These are phyloP conservation scores for Tothia fuscella DNA, from an alignment of 2,329 filamentous ascomycete species.

Conservation along the genomic window DNA sequence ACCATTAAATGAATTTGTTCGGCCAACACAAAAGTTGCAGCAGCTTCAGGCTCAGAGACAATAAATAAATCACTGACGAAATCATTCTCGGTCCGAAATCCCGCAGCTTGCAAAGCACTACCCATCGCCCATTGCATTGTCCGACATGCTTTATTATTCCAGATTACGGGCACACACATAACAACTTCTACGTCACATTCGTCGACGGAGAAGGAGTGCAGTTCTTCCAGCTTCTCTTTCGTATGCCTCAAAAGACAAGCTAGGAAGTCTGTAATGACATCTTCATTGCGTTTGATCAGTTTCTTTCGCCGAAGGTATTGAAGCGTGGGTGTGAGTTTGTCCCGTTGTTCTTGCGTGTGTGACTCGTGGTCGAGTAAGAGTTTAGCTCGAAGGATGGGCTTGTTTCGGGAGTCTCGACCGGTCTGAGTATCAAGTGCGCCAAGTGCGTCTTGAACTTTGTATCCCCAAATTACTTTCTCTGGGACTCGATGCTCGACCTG, in stretches of 20 bases:
- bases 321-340: background rate
- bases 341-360: background rate
- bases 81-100: conserved; percentile 8
- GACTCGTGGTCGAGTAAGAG: background rate
- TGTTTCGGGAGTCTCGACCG: too few species aligned
- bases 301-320: background rate
- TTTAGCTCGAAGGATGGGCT: too few species aligned
- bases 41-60: conserved; percentile 17
- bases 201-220: background rate
- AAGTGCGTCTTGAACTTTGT: too few species aligned
- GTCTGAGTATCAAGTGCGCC: too few species aligned
- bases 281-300: background rate
- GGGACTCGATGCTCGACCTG: too few species aligned
- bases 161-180: conserved; percentile 16
- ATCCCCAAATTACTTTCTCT: too few species aligned
- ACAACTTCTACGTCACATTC: conserved; percentile 12
- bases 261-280: background rate
- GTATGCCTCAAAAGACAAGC: background rate
- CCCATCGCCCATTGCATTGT: conserved; percentile 14
- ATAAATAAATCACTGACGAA: conserved; percentile 14
- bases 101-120: conserved; percentile 12
- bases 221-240: background rate
- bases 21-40: conserved; percentile 14
- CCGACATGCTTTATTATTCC: conserved; percentile 14
- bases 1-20: conserved; percentile 13